A percentile compares a stretch with the other conserved stretches of the same genome.
These are phyloP conservation scores for Crithidia expoeki DNA, from an alignment of 208 protist genomes.

Conservation along the genomic window DNA sequence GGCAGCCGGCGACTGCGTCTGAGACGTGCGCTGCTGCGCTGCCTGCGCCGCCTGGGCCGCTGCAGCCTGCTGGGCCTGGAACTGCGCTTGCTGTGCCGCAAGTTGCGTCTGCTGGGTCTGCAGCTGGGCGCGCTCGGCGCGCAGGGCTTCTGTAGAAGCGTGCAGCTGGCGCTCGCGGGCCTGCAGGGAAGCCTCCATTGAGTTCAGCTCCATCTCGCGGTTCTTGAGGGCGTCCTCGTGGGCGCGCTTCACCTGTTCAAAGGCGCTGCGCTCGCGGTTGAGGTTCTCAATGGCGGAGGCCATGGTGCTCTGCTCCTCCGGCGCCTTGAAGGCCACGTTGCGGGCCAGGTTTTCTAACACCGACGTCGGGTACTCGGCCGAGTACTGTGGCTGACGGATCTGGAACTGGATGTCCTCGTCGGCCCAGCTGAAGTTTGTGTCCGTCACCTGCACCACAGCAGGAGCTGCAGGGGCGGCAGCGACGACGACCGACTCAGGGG, in stretches of 20 bases:
- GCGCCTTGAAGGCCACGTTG: slow-evolving; percentile 65
- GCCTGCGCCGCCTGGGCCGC: slow-evolving; percentile 16
- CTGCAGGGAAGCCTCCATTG: slow-evolving; percentile 42
- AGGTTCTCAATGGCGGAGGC: slow-evolving; percentile 45
- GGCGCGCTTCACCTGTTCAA: slow-evolving; percentile 49
- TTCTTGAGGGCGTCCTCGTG: slow-evolving; percentile 54
- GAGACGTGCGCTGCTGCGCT: slow-evolving; percentile 24
- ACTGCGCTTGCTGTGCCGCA: slow-evolving; percentile 27
- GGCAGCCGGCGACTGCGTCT: slow-evolving; percentile 32
- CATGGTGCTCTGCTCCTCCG: slow-evolving; percentile 45
- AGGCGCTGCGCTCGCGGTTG: slow-evolving; percentile 42
- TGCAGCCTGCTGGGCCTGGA: slow-evolving; percentile 22
- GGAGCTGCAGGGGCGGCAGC: slow-evolving; percentile 25
- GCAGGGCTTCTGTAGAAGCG: slow-evolving; percentile 41
- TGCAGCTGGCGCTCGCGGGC: slow-evolving; percentile 45
- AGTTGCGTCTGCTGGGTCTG: slow-evolving; percentile 53
- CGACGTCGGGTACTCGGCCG: slow-evolving; percentile 70
- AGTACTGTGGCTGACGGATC: slow-evolving; percentile 55
- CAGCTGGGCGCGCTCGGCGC: slow-evolving; percentile 39
- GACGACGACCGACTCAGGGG: slow-evolving; percentile 7
- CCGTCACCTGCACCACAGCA: slow-evolving; percentile 27
- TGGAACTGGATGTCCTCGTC: slow-evolving; percentile 84
- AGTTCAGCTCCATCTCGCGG: slow-evolving; percentile 53
- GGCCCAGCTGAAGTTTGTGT: slow-evolving; percentile 78
- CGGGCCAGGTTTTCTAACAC: slow-evolving; percentile 58